Conservation (phyloP, 2,329 filamentous ascomycete species). For the Pyrenochaeta sp. region DNA sequence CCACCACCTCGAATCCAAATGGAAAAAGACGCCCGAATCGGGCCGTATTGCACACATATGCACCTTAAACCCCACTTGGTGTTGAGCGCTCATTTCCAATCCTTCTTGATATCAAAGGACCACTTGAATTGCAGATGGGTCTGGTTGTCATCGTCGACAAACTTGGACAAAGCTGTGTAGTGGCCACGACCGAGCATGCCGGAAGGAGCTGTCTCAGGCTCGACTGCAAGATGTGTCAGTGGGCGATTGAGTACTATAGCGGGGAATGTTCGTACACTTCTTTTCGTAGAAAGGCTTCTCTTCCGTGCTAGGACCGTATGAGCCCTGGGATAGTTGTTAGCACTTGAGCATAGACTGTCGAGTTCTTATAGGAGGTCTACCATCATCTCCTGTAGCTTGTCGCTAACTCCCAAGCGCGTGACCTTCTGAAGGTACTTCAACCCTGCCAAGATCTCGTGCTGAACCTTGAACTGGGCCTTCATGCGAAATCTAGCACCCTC, state of each 20-base stretch:
- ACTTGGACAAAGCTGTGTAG: slow-evolving; percentile 89
- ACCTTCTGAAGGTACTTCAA: slow-evolving; percentile 96
- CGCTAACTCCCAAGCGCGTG: slow-evolving; percentile 85
- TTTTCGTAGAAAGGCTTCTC: slow-evolving; percentile 87
- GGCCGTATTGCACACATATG: slow-evolving; percentile 15
- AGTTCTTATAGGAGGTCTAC: slow-evolving; percentile 59
- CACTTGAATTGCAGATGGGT: slow-evolving; percentile 92
- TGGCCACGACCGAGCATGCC: slow-evolving; percentile 90
- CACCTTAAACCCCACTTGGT: slow-evolving; percentile 1
- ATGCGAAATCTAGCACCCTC: slow-evolving; percentile 94
- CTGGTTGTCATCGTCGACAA: slow-evolving; percentile 94
- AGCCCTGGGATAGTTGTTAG: slow-evolving; percentile 68
- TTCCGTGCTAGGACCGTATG: slow-evolving; percentile 91
- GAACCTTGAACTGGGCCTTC: slow-evolving; percentile 92
- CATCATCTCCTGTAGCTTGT: slow-evolving; percentile 98
- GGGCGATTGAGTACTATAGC: not conserved
- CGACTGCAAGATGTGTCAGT: slow-evolving; percentile 64
- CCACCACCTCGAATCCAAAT: slow-evolving; percentile 18
- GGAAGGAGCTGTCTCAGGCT: slow-evolving; percentile 88
- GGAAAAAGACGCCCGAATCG: slow-evolving; percentile 6
- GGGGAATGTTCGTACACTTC: slow-evolving; percentile 72
- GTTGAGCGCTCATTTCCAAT: slow-evolving; percentile 70
- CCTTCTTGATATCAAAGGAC: slow-evolving; percentile 96
- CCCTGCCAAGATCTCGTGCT: slow-evolving; percentile 94
- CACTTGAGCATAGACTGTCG: not conserved